Base-by-base conservation (phyloP, 495 filamentous ascomycete genomes). In the Choiromyces venosus region DNA sequence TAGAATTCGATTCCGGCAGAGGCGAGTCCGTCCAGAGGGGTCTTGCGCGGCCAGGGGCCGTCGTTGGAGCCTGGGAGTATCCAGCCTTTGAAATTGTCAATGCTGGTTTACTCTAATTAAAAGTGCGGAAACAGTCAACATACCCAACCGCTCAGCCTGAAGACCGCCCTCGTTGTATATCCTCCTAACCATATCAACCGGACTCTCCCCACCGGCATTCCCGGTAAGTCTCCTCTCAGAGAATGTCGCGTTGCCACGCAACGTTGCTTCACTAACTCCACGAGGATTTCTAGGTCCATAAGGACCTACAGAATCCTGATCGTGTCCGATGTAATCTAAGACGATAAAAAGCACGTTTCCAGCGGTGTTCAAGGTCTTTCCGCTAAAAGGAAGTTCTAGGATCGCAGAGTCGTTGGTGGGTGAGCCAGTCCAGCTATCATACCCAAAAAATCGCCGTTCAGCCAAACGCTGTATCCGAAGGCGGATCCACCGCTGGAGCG, bases 111-210 rank as follows among this genome's bases (percentile, higher is more conserved):
- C n/a, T n/a, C n/a, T n/a, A n/a, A n/a, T n/a, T n/a, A n/a, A n/a
- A n/a, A n/a, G 46, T 16, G 89, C 40, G 89, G 86, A 76, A 91
- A 89, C 80, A 84, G 91, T 5, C 91, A n/a, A n/a, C n/a, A n/a
- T n/a, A n/a, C n/a, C 91, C 74, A 90, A 86, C 25, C 91, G 85
- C 78, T 93, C 92, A 25, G 87, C 86, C 73, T 84, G 92, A 46
- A 92, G 81, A 1, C 89, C 91, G 37, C 91, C 92, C 77, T 94
- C 92, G 76, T 95, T 95, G 52, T 93, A 82, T 1, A 91, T 90
- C 21, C 91, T 91, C 37, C 91, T 88, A 1, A 83, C 83, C 40
- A 84, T 83, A 78, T 94, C 92, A 0, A 76, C 64, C 78, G 91
- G 93, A 37, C 88, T 81, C 77, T 93, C 91, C 29, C 91, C 91